Base-by-base conservation (phyloP, 2,329 filamentous ascomycete genomes). In the Zymoseptoria crescenta region DNA sequence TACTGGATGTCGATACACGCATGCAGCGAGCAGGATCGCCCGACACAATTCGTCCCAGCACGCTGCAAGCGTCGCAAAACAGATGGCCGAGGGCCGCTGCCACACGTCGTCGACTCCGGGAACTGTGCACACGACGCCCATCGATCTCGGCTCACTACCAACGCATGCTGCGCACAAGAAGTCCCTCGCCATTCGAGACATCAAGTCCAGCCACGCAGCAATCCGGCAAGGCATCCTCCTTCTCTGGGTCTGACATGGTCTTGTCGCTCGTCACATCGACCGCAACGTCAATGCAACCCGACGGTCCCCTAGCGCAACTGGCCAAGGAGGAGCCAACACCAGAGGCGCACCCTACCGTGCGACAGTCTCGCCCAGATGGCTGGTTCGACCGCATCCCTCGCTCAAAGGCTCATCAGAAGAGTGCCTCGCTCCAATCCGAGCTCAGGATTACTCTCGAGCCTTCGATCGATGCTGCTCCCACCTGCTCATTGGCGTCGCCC, bases 101-200 rank as follows among this genome's bases (percentile, higher is more conserved):
- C 24, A 85, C 83, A 19, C 76, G 84, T 56, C 77, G 79, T 63
- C 76, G 83, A 61, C 72, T 87, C 24, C 81, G 85, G 63, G 75
- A 81, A 54, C 72, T 87, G 16, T 85, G 83, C 70, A 84, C 82
- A 69, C 77, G 79, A 62, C 84, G 84, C 67, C 83, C 84, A 59
- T 82, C 79, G 6, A 80, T 87, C 54, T 81, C 83, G 41, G 82
- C 83, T 20, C 83, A 87, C 67, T 87, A 87, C 68, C 82, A 86
- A 68, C 79, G 84, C 60, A 76, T 87, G 65, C 75, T 87, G 62
- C 78, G 80, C 62, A 81, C 79, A 45, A 77, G 83, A 56, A 86
- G 81, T 57, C 84, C 84, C 9, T 85, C 83, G 24, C 84, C 84
- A 2, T 78, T 83, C 65, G 71, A 70, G 50, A 73, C 77, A 29